Evolutionary conservation across 345 rosid genomes (phyloP), one percentile per base, ranked within the genome.

Genomic region (Citrus reticulata): DNA sequence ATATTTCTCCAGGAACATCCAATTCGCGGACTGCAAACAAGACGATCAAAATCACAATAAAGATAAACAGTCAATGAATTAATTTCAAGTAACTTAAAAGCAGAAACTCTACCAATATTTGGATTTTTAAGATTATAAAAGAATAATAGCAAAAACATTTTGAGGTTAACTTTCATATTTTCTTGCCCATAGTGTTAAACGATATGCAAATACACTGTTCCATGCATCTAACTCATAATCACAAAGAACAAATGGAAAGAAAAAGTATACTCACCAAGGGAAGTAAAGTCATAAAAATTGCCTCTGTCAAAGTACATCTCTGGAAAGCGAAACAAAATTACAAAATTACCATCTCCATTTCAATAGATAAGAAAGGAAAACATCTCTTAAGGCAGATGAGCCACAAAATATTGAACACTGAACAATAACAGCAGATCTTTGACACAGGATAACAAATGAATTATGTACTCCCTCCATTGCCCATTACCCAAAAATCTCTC

Each of bases 221-320:
- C 62, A 34, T 20, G 6, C 39, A 57, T 37, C 37, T 19, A 17
- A 11, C 27, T 54, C 39, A 67, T 57, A 37, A 55, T 25, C 3
- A 67, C 8, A 82, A 51, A 30, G 76, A 72, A 77, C 27, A 49
- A 72, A 81, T 73, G 63, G 10, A 37, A 69, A 49, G 62, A 8
- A 14, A 74, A 35, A 42, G 39, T 2, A 32, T 68, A 86, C 98
- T 88, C 79, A 96, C 99, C 99, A 75, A 96, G 94, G 42, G 99
- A 96, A 77, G 99, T 91, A 64, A 96, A 96, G 83, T 96, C 97
- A 76, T 94, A 96, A 87, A 93, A 96, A 84, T 91, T 94, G 72
- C 98, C 98, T 83, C 91, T 86, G 90, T 94, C 98, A 81, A 94
- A 93, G 75, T 89, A 93, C 95, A 96, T 94, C 90, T 96, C 99